A percentile compares a stretch with the other conserved stretches of the same genome.
phyloP scores from a whole-genome alignment of 2,329 filamentous ascomycete genomes.

The Bipolaris oryzae region DNA sequence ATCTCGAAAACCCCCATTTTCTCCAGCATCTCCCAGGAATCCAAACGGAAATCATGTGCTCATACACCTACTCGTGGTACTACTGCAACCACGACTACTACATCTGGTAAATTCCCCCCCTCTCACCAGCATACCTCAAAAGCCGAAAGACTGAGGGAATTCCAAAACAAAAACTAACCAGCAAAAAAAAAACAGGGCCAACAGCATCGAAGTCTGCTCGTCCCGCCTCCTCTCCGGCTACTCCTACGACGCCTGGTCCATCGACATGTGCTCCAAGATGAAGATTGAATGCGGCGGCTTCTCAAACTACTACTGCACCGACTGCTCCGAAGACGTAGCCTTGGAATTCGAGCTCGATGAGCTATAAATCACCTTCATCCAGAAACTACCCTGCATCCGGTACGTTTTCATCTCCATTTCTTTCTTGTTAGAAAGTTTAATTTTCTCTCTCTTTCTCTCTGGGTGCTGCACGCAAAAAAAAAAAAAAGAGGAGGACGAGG shows the following conservation, averaged over 20 bases:
- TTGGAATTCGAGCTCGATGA: conserved; percentile 53
- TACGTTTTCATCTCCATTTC: conserved; percentile 7
- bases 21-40: background rate
- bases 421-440: background rate
- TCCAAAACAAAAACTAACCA: background rate
- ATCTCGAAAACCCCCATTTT: background rate
- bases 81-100: conserved; percentile 58
- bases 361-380: conserved; percentile 21
- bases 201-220: conserved; percentile 54
- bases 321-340: conserved; percentile 52
- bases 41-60: conserved; percentile 46
- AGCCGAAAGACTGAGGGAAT: background rate
- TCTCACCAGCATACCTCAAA: background rate
- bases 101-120: conserved; percentile 47
- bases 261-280: conserved; percentile 56
- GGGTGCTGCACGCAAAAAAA: too few relatives aligned
- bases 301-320: conserved; percentile 53
- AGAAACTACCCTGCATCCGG: background rate
- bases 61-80: conserved; percentile 56
- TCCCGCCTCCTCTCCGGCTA: conserved; percentile 54
- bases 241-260: conserved; percentile 56
- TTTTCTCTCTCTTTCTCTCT: too few relatives aligned
- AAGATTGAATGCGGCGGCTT: conserved; percentile 51
- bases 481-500: background rate
- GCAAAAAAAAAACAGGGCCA: conserved; percentile 36